Conservation (phyloP, 805 yeast species). For the Metschnikowia dekortorum region DNA sequence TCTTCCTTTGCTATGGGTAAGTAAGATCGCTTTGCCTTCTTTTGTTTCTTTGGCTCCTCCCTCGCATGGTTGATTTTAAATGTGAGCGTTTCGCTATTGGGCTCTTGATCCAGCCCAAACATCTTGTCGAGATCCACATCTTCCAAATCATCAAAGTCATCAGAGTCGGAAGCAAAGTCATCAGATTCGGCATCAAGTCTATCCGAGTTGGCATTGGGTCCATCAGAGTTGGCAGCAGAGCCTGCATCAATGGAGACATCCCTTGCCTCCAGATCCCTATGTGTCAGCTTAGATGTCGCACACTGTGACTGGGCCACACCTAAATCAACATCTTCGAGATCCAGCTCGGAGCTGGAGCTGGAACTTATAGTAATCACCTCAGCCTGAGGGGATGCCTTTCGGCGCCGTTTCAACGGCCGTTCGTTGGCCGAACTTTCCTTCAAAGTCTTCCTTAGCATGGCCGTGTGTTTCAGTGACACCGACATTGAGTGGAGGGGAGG, state of each 20-base stretch:
- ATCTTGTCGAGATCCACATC: slow-evolving; percentile 24
- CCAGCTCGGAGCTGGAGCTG: slow-evolving; percentile 7
- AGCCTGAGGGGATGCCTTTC: not conserved
- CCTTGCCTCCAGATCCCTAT: not conserved
- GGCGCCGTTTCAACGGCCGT: slow-evolving; percentile 8
- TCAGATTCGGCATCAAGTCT: not conserved
- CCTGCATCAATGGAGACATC: not conserved
- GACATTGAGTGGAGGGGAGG: slow-evolving; percentile 4
- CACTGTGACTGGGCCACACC: slow-evolving; percentile 14
- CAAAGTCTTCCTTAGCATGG: slow-evolving; percentile 13
- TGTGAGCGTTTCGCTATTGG: slow-evolving; percentile 13
- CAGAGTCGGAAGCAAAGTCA: slow-evolving; percentile 24
- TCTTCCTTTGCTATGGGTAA: slow-evolving; percentile 51
- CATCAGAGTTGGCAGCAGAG: slow-evolving; percentile 28
- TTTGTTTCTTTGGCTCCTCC: slow-evolving; percentile 11
- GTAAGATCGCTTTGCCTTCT: slow-evolving; percentile 23
- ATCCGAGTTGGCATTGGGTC: slow-evolving; percentile 16
- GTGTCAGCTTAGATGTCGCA: not conserved
- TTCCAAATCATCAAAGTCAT: slow-evolving; percentile 30
- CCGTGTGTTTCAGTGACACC: slow-evolving; percentile 9
- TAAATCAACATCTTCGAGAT: slow-evolving; percentile 15
- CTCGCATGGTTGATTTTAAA: slow-evolving; percentile 9
- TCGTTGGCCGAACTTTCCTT: not conserved
- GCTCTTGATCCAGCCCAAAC: slow-evolving; percentile 1
- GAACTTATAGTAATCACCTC: slow-evolving; percentile 8